These are phyloP conservation scores for Sarcodon sp. DNA, from an alignment of 768 basidiomycete species.

Conservation along the genomic window DNA sequence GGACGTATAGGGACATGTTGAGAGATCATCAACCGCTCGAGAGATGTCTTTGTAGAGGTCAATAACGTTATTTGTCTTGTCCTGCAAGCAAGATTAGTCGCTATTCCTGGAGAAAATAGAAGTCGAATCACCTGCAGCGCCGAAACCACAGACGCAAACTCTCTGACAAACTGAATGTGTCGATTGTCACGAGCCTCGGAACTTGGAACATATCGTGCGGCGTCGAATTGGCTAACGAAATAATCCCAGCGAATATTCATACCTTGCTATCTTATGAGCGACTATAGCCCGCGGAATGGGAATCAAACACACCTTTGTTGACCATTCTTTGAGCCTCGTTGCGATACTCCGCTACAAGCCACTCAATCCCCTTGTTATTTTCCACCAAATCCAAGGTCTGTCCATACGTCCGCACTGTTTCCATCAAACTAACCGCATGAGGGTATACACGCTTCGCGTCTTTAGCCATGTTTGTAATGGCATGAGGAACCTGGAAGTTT, in stretches of 20 bases:
- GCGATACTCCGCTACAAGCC: slow-evolving; percentile 89
- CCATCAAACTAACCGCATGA: slow-evolving; percentile 96
- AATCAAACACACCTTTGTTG: slow-evolving; percentile 49
- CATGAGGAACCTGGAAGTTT: slow-evolving; percentile 90
- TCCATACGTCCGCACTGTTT: slow-evolving; percentile 95
- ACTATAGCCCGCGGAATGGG: neutral
- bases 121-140: slow-evolving; percentile 56
- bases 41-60: slow-evolving; percentile 83
- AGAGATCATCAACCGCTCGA: slow-evolving; percentile 75
- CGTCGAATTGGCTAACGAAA: slow-evolving; percentile 90
- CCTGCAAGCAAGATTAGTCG: slow-evolving; percentile 26
- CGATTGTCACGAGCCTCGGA: slow-evolving; percentile 76
- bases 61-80: slow-evolving; percentile 91
- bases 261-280: slow-evolving; percentile 29
- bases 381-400: slow-evolving; percentile 92
- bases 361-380: slow-evolving; percentile 82
- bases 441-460: slow-evolving; percentile 98
- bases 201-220: slow-evolving; percentile 56
- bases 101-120: neutral
- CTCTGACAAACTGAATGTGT: slow-evolving; percentile 88
- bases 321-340: slow-evolving; percentile 94
- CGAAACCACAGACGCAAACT: slow-evolving; percentile 89
- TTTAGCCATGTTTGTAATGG: slow-evolving; percentile 93
- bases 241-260: slow-evolving; percentile 96
- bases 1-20: slow-evolving; percentile 72